Conservation (phyloP, 768 basidiomycete genomes). For the Mycena maculata region DNA sequence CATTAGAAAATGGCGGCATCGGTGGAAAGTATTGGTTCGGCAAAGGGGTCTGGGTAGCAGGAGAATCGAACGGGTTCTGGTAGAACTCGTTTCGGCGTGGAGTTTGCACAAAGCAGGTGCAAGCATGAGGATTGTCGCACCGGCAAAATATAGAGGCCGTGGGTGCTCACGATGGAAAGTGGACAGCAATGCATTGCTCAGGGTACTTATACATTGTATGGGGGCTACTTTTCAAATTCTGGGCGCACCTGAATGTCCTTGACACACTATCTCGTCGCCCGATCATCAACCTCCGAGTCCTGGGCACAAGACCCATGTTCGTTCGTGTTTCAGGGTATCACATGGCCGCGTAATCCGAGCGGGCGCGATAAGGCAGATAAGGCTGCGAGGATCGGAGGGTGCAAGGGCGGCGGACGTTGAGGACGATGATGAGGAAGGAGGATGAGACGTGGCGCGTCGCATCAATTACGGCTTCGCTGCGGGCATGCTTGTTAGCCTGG, state of each 20-base stretch:
- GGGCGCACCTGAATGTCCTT: neutral
- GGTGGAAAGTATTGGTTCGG: neutral
- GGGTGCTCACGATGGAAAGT: neutral
- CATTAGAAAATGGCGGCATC: no score
- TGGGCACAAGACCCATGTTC: no score
- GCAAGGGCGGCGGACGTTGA: neutral
- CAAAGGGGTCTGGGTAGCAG: neutral
- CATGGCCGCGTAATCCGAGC: neutral
- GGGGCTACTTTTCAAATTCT: neutral
- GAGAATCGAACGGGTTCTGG: neutral
- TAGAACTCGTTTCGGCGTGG: neutral
- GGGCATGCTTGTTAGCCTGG: neutral
- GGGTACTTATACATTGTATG: neutral
- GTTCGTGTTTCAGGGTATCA: neutral
- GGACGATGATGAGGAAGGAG: neutral
- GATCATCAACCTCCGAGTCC: neutral
- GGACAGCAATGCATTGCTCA: neutral
- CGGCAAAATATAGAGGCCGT: neutral
- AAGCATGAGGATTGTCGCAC: neutral
- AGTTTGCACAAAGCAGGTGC: neutral
- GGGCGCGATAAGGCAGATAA: neutral
- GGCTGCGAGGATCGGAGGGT: neutral
- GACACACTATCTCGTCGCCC: neutral
- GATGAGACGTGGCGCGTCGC: neutral
- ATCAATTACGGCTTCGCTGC: neutral